A percentile compares a stretch with the other conserved stretches of the same genome.
phyloP scores from a whole-genome alignment of 2,329 filamentous ascomycete genomes.

The Amauroascus verrucosus region DNA sequence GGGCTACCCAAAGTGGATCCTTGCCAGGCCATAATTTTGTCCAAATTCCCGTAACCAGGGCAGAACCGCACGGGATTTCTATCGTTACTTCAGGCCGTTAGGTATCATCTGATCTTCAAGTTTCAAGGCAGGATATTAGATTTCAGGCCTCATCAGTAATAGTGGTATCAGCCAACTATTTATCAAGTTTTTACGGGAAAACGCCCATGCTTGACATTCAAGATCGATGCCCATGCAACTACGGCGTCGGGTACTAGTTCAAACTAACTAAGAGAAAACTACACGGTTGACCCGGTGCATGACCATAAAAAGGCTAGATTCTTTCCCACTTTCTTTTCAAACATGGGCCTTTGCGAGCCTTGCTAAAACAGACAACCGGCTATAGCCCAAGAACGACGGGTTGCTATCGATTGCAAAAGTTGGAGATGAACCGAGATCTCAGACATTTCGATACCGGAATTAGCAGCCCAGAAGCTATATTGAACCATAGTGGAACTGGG shows the following conservation, averaged over 20 bases:
- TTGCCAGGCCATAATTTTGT: neutral
- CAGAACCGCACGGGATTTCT: neutral
- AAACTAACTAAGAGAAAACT: neutral
- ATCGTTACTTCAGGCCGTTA: neutral
- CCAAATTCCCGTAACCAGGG: neutral
- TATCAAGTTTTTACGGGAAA: neutral
- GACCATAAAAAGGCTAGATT: no score
- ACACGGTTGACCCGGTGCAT: neutral
- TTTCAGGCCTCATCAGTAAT: neutral
- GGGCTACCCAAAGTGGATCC: constrained; percentile 5
- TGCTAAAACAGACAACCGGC: no score
- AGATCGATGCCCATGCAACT: neutral
- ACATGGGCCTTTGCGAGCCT: no score
- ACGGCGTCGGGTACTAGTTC: neutral
- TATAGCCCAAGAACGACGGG: neutral
- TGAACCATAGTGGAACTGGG: neutral
- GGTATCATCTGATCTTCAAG: neutral
- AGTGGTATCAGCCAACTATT: neutral
- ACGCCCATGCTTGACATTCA: neutral
- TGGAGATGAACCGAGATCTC: neutral
- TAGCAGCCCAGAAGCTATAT: neutral
- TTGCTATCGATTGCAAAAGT: neutral
- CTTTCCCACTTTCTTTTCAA: no score
- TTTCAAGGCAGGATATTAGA: neutral
- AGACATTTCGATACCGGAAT: neutral